Conservation (phyloP, 371 early-diverging fungal genomes). For the Conidiobolus incongruus region DNA sequence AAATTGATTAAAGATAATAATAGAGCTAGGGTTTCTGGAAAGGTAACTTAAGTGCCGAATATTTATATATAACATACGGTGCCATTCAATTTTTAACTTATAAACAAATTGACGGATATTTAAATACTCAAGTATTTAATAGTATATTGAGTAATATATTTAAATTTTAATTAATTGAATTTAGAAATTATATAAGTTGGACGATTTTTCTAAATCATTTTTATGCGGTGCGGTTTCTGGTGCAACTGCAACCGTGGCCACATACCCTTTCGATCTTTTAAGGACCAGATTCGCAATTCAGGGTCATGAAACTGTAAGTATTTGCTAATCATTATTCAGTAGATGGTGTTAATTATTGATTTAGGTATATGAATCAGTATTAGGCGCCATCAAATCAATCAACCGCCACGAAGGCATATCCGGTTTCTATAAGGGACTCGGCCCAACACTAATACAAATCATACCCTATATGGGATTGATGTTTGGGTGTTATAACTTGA, state of each 20-base stretch:
- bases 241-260: slow-evolving; percentile 42
- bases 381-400: slow-evolving; percentile 37
- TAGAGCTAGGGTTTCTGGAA: slow-evolving; percentile 60
- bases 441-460: slow-evolving; percentile 64
- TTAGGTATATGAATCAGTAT: slow-evolving; percentile 23
- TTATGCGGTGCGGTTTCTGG: slow-evolving; percentile 53
- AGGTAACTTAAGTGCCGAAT: slow-evolving; percentile 81
- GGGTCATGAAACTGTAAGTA: slow-evolving; percentile 21
- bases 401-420: slow-evolving; percentile 36
- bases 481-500: slow-evolving; percentile 45
- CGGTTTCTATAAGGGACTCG: slow-evolving; percentile 75
- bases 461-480: slow-evolving; percentile 83
- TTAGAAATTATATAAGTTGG: slow-evolving; percentile 4
- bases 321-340: neutral
- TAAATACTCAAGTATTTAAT: slow-evolving; percentile 7
- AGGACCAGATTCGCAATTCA: slow-evolving; percentile 84
- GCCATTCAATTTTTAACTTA: slow-evolving; percentile 69
- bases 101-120: slow-evolving; percentile 17
- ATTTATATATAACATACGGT: slow-evolving; percentile 72
- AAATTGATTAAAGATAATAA: neutral
- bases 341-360: slow-evolving; percentile 8
- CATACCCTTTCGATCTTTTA: slow-evolving; percentile 86
- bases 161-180: too few species aligned
- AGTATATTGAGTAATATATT: neutral
- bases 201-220: slow-evolving; percentile 21